Evolutionary conservation across 225 moss, liverwort and hornwort species (phyloP), one percentile per base, ranked within the genome.

Genomic region (Lunularia cruciata): DNA sequence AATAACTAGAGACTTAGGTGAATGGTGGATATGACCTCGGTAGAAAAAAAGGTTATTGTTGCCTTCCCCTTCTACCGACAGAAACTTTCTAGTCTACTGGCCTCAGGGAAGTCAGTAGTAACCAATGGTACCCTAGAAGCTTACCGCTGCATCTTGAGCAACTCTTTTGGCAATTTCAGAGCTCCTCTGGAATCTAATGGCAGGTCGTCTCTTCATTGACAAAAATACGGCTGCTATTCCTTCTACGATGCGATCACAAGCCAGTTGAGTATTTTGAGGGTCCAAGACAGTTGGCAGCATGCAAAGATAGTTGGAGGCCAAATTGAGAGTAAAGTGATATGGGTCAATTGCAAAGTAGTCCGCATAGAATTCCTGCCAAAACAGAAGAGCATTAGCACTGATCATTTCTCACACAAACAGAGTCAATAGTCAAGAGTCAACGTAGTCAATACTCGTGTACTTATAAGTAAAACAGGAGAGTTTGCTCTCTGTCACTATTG

Each of bases 271-370:
- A 78, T 82, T 89, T 75, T 89, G 93, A 33, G 93, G 87, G 75
- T 98, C 98, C 75, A 86, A 70, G 58, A 86, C 80, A 53, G 85
- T 85, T 31, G 98, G 91, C 72, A 98, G 73, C 98, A 98, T 90
- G 76, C 93, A 98, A 22, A 91, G 84, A 76, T 98, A 86, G 66
- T 98, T 98, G 64, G 90, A 83, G 67, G 86, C 86, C 69, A 98
- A 81, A 86, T 98, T 93, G 73, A 98, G 60, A 8, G 98, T 91
- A 78, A 98, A 98, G 72, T 93, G 98, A 69, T 82, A 93, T 3
- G 89, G 98, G 74, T 98, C 98, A 57, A 98, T 86, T 25, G 98
- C 98, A 77, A 83, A 91, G 70, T 91, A 98, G 72, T 98, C 98
- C 16, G 91, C 98, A 73, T 89, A 98, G 69, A 89, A 98, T 68